Evolutionary conservation across 352 stramenopile genomes (phyloP).

Genomic region (Globisporangium acanthophoron): DNA sequence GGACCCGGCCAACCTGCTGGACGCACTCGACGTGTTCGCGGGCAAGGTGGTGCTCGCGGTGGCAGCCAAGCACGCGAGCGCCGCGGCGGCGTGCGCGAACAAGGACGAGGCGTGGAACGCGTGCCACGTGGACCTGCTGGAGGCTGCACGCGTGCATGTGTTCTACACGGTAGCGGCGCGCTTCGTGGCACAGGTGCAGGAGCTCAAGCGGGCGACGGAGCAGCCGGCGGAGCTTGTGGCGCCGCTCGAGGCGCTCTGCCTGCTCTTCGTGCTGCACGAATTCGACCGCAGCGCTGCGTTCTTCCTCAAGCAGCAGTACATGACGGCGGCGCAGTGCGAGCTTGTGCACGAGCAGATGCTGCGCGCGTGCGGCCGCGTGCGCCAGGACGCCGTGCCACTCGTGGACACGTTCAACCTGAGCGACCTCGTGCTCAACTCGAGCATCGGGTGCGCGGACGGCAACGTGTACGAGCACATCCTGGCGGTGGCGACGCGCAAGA

Average conservation of each 20-base stretch:
- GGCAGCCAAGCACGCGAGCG: constrained; percentile 27
- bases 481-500: constrained; percentile 30
- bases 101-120: constrained; percentile 44
- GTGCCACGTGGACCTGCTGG: constrained; percentile 74
- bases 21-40: constrained; percentile 51
- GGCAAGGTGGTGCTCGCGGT: constrained; percentile 38
- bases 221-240: constrained; percentile 28
- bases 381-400: constrained; percentile 56
- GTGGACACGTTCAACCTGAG: constrained; percentile 74
- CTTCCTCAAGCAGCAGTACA: constrained; percentile 55
- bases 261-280: constrained; percentile 74
- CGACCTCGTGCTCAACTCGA: constrained; percentile 68
- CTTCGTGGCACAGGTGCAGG: constrained; percentile 49
- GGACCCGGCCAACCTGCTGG: constrained; percentile 23
- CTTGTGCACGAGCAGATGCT: constrained; percentile 41
- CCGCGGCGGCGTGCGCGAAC: constrained; percentile 17
- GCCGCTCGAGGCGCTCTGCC: constrained; percentile 53
- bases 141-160: constrained; percentile 63
- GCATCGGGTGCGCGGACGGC: constrained; percentile 51
- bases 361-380: constrained; percentile 37
- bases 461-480: constrained; percentile 72
- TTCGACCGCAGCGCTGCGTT: constrained; percentile 51
- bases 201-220: constrained; percentile 22
- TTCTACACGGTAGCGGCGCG: constrained; percentile 67
- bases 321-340: constrained; percentile 42